phyloP scores from a whole-genome alignment of 2,329 filamentous ascomycete genomes.

The Curvularia spicifera region DNA sequence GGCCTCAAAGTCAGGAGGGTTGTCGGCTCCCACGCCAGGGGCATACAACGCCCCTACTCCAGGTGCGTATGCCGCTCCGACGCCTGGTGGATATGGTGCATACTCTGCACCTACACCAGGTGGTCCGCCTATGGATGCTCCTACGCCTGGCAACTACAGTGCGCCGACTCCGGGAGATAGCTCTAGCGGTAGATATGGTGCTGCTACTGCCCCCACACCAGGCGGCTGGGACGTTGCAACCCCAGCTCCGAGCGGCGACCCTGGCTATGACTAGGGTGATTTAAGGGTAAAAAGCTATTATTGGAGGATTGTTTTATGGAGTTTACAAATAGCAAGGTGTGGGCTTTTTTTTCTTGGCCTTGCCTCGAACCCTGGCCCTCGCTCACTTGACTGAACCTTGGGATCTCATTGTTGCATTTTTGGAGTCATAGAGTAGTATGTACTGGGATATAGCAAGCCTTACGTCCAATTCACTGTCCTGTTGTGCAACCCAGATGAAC shows the following conservation, averaged over 20 bases:
- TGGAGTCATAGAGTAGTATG: constrained; percentile 22
- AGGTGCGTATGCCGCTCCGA: constrained; percentile 47
- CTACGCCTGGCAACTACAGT: constrained; percentile 50
- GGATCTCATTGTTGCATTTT: constrained; percentile 21
- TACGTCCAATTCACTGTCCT: background rate
- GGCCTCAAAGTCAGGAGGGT: constrained; percentile 36
- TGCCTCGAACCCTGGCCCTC: background rate
- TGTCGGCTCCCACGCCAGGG: constrained; percentile 43
- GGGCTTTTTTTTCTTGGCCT: background rate
- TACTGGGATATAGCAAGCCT: constrained; percentile 9
- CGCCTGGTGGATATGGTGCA: constrained; percentile 43
- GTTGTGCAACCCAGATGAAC: background rate
- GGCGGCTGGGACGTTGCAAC: constrained; percentile 61
- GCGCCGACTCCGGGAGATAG: constrained; percentile 48
- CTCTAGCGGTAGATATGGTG: constrained; percentile 39
- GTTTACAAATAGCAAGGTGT: constrained; percentile 4
- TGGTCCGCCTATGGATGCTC: constrained; percentile 47
- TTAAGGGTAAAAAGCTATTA: constrained; percentile 11
- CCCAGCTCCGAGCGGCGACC: constrained; percentile 37
- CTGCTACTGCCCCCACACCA: constrained; percentile 64
- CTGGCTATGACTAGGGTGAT: constrained; percentile 30
- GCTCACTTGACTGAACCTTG: background rate
- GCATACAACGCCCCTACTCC: constrained; percentile 47
- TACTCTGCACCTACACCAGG: constrained; percentile 49
- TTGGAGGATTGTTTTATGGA: background rate